These are phyloP conservation scores for Arxiozyma slooffiae DNA, from an alignment of 1,139 yeast species.

Conservation along the genomic window DNA sequence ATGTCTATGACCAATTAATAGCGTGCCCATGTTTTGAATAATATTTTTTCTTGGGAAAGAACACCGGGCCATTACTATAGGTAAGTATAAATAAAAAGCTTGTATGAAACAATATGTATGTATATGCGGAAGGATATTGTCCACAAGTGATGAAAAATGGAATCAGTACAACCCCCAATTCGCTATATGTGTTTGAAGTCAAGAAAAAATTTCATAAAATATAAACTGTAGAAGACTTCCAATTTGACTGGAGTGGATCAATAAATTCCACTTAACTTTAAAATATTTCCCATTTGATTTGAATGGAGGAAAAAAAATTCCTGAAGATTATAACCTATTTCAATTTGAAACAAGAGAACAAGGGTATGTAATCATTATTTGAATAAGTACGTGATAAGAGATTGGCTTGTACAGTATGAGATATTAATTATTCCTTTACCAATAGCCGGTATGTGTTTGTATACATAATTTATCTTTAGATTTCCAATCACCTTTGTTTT, in stretches of 20 bases:
- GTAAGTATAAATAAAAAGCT: slow-evolving; percentile 14
- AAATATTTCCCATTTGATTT: slow-evolving; percentile 43
- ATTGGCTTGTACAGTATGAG: slow-evolving; percentile 22
- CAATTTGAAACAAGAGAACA: slow-evolving; percentile 4
- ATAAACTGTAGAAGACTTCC: slow-evolving; percentile 35
- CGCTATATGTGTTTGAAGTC: too few species aligned
- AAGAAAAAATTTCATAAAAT: slow-evolving; percentile 37
- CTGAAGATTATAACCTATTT: too few species aligned
- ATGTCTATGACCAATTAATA: slow-evolving; percentile 31
- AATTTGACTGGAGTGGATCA: slow-evolving; percentile 33
- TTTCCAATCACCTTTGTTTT: slow-evolving; percentile 43
- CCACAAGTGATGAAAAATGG: slow-evolving; percentile 33
- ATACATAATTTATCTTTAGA: slow-evolving; percentile 55
- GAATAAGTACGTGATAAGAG: slow-evolving; percentile 34
- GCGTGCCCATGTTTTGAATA: slow-evolving; percentile 51
- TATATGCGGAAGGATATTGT: too few species aligned
- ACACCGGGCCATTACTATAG: slow-evolving; percentile 47
- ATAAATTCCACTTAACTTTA: slow-evolving; percentile 35
- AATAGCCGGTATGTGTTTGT: slow-evolving; percentile 50
- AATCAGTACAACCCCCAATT: slow-evolving; percentile 46
- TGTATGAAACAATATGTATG: too few species aligned
- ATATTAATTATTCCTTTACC: slow-evolving; percentile 46
- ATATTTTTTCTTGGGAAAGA: slow-evolving; percentile 50
- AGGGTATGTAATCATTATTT: slow-evolving; percentile 43
- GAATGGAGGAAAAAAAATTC: too few species aligned